Conservation (phyloP, 352 stramenopile species). For the Globisporangium ultimum region DNA sequence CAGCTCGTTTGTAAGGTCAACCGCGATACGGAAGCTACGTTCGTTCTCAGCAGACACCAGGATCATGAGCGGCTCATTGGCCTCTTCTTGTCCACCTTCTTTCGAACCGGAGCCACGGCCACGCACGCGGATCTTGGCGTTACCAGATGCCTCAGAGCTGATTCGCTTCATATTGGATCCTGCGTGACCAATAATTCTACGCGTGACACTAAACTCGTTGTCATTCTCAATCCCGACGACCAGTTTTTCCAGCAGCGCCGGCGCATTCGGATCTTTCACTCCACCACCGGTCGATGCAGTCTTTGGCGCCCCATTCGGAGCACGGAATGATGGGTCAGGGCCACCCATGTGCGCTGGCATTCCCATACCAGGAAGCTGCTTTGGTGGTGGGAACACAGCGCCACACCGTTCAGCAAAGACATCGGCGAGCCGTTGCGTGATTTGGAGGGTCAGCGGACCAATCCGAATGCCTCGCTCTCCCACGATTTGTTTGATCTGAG, state of each 20-base stretch:
- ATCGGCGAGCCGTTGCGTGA: slow-evolving; percentile 70
- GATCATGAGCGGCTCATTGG: slow-evolving; percentile 78
- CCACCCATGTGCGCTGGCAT: slow-evolving; percentile 16
- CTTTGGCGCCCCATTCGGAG: slow-evolving; percentile 4
- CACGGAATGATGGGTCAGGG: slow-evolving; percentile 6
- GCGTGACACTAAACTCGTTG: slow-evolving; percentile 80
- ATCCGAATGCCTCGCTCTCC: slow-evolving; percentile 56
- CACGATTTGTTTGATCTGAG: slow-evolving; percentile 66
- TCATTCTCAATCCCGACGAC: slow-evolving; percentile 85
- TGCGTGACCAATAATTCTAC: slow-evolving; percentile 75
- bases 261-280: slow-evolving; percentile 18
- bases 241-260: slow-evolving; percentile 65
- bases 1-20: slow-evolving; percentile 60
- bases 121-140: slow-evolving; percentile 84
- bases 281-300: background rate
- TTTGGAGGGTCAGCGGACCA: slow-evolving; percentile 54
- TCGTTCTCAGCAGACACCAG: slow-evolving; percentile 85
- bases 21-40: slow-evolving; percentile 77
- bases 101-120: slow-evolving; percentile 77
- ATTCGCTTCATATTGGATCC: slow-evolving; percentile 88
- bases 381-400: slow-evolving; percentile 39
- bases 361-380: slow-evolving; percentile 14
- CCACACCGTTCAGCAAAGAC: slow-evolving; percentile 69
- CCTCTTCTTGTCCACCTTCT: slow-evolving; percentile 64
- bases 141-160: slow-evolving; percentile 70